A percentile compares a stretch with the other conserved stretches of the same genome.
Conservation (phyloP, 108 stramenopile genomes). For the Schizochytrium sp. region DNA sequence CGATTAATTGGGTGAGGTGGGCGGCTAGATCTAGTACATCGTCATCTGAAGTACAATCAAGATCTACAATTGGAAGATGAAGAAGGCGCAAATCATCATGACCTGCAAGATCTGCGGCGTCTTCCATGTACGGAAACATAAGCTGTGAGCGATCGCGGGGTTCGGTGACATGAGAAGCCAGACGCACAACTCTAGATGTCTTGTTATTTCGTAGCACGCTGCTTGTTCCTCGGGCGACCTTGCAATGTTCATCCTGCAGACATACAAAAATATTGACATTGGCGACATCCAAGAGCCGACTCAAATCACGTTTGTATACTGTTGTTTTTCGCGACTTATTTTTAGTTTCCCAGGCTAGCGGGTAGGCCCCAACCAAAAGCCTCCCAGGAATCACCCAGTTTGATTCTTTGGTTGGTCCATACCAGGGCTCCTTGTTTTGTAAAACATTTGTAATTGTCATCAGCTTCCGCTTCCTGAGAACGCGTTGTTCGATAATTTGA, state of each 20-base stretch:
- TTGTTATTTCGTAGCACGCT: not conserved
- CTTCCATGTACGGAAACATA: conserved; percentile 6
- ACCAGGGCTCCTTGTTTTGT: not conserved
- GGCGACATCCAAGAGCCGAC: conserved; percentile 63
- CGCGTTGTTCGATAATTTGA: not conserved
- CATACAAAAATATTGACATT: conserved; percentile 76
- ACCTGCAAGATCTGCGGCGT: not conserved
- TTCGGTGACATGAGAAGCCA: not conserved
- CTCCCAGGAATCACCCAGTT: conserved; percentile 66
- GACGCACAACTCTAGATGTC: not conserved
- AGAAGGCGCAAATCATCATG: conserved; percentile 60
- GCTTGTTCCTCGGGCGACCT: not conserved
- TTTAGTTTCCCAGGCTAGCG: conserved; percentile 50
- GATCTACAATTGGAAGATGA: conserved; percentile 76
- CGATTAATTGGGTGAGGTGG: conserved; percentile 65
- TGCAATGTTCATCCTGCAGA: conserved; percentile 73
- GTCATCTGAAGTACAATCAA: conserved; percentile 71
- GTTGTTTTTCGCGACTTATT: conserved; percentile 1
- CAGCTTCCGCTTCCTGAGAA: not conserved
- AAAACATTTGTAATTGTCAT: not conserved
- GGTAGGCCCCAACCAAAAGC: conserved; percentile 65
- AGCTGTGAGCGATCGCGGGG: not conserved
- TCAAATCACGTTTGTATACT: conserved; percentile 14
- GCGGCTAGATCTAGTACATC: conserved; percentile 66
- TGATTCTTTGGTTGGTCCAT: conserved; percentile 33